These are phyloP conservation scores for Taxillus chinensis DNA, from an alignment of 164 flowering plant genomes.

Conservation along the genomic window DNA sequence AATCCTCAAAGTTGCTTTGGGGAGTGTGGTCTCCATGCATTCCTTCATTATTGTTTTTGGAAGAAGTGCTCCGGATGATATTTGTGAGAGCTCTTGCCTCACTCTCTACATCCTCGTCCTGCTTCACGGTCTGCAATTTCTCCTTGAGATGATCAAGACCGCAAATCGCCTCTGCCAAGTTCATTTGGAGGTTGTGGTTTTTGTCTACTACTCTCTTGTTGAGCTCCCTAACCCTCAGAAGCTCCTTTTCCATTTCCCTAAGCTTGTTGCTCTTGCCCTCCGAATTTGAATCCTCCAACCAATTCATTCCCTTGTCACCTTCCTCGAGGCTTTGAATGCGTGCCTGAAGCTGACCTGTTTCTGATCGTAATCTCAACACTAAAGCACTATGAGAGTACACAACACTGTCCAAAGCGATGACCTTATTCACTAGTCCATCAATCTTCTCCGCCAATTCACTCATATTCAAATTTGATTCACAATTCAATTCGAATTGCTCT, in stretches of 20 bases:
- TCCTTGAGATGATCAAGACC: conserved; percentile 36
- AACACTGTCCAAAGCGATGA: conserved; percentile 35
- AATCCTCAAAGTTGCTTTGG: too few species aligned
- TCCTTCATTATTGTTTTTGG: conserved; percentile 2
- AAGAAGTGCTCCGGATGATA: conserved; percentile 3
- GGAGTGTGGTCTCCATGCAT: too few species aligned
- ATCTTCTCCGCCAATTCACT: conserved; percentile 44
- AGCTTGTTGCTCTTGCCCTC: conserved; percentile 28
- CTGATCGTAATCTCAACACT: conserved; percentile 27
- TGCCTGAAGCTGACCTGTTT: conserved; percentile 25
- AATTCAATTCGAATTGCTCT: conserved; percentile 19
- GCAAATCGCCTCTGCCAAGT: conserved; percentile 39
- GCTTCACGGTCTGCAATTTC: conserved; percentile 28
- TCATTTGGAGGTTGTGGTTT: conserved; percentile 26
- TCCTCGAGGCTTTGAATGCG: conserved; percentile 26
- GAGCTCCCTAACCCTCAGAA: conserved; percentile 33
- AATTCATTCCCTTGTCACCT: conserved; percentile 19
- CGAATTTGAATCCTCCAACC: conserved; percentile 15
- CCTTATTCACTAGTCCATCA: conserved; percentile 45
- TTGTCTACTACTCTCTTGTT: conserved; percentile 23
- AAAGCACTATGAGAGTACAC: conserved; percentile 33
- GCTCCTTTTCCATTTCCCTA: conserved; percentile 40
- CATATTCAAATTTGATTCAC: conserved; percentile 17
- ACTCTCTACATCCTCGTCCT: conserved; percentile 23
- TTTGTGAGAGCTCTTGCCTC: neutral